Conservation (phyloP, 441 rosid species). For the Pelargonium citronellum region DNA sequence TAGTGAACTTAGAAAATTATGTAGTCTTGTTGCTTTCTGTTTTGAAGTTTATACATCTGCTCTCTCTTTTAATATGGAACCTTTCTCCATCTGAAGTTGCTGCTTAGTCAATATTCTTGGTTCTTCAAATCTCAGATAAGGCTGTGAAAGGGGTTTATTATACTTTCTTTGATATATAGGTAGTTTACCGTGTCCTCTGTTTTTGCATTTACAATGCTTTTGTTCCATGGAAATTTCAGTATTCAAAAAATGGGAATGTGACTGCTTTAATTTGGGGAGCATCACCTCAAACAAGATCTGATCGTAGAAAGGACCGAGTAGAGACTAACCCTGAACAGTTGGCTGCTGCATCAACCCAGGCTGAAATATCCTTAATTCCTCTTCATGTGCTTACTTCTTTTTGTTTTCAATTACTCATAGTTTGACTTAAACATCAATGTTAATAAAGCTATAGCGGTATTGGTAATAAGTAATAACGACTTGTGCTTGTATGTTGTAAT, state of each 20-base stretch:
- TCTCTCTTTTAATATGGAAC: too few species aligned
- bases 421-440: neutral
- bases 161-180: neutral
- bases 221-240: slow-evolving; percentile 35
- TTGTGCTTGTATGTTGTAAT: neutral
- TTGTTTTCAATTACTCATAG: neutral
- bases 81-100: too few species aligned
- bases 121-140: too few species aligned
- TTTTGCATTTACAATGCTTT: slow-evolving; percentile 15
- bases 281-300: slow-evolving; percentile 92
- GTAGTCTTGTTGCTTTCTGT: neutral
- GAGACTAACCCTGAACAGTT: slow-evolving; percentile 96
- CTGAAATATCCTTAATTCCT: slow-evolving; percentile 79
- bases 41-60: too few species aligned
- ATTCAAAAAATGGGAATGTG: slow-evolving; percentile 58
- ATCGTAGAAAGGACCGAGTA: slow-evolving; percentile 85
- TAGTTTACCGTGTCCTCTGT: neutral
- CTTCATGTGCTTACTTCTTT: neutral
- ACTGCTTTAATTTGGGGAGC: slow-evolving; percentile 96
- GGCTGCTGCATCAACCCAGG: slow-evolving; percentile 97
- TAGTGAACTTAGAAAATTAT: neutral
- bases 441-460: neutral
- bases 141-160: too few species aligned
- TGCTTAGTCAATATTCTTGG: too few species aligned
- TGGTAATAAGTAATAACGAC: too few species aligned